Base-by-base conservation (phyloP, 139 green algal genomes). In the Astrephomene gubernaculifera region DNA sequence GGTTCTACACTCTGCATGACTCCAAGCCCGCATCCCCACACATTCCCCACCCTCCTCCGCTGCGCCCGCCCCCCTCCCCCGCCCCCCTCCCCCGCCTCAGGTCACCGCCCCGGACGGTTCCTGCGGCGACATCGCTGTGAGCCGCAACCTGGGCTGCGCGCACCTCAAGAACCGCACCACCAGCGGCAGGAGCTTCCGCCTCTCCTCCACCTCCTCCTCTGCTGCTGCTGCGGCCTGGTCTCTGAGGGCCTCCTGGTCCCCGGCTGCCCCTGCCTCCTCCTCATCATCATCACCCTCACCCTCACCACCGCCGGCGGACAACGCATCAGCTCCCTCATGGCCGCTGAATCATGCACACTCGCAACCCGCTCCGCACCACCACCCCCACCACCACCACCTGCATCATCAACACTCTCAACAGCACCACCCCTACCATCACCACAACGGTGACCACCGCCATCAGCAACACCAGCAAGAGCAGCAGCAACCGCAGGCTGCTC, bases 71-170 rank as follows among this genome's bases (percentile, higher is more conserved):
- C 57, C 63, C 10, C 71, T 25, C 24, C 57, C 7, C 57, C 57
- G 7, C 57, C 29, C 24, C 21, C 24, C 57, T 31, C 64, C 19
- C 64, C 24, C 19, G 7, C 25, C 38, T 29, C 79, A 85, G 79
- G 44, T 85, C 25, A 68, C 64, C 3, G 63, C 63, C 43, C 53
- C 63, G 2, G 79, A 85, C 61, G 79, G 79, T 33, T 68, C 64
- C 53, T 85, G 79, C 79, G 4, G 19, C 43, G 79, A 85, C 79
- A 75, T 85, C 33, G 79, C 79, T 33, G 79, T 85, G 43, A 85
- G 63, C 45, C 79, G 79, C 61, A 85, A 85, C 79, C 63, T 85
- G 53, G 79, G 79, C 63, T 85, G 79, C 43, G 79, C 79, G 12
- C 79, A 70, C 61, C 60, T 85, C 6, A 85, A 85, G 31, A 63